Base-by-base conservation (phyloP, 2,329 filamentous ascomycete genomes). In the Hymenoscyphus fructigenus region DNA sequence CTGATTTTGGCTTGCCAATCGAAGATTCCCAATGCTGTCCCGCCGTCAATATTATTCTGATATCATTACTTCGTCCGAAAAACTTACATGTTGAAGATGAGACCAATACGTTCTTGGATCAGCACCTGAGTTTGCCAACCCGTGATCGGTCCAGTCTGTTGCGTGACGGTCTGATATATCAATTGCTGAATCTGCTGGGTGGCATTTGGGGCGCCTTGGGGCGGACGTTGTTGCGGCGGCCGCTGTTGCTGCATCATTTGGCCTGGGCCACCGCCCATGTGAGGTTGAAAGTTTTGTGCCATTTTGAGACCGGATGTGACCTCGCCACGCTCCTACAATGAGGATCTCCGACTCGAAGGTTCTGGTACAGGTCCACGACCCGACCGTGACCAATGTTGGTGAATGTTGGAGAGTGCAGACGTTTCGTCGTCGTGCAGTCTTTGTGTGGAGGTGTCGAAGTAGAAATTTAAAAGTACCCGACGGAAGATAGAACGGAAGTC, bases 31-130 rank as follows among this genome's bases (percentile, higher is more conserved):
- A 60, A 75, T 69, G 44, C 74, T 75, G 61, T 41, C 23, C 14
- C 10, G 36, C 10, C 5, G 36, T 36, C 57, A 50, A 23, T 17
- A n/a, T 14, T 36, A 7, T 36, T 20, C 15, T 28, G 29, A 50
- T 14, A 29, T 20, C 28, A 36, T 26, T 2, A 29, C n/a, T 44
- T 50, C 2, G 3, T 3, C 5, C 28, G 10, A 14, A n/a, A n/a
- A 36, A 71, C 74, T 71, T 66, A 76, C 74, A 75, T 68, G 57
- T 72, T 73, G n/a, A 71, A 71, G 38, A 75, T 71, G 58, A 73
- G 59, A 20, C 64, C 63, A 60, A 75, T 69, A 26, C 74, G 74
- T 59, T 75, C 74, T 60, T 71, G 68, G 14, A 71, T 64, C 44
- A 67, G 23, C 5, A 75, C 65, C 38, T 61, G 36, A 9, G 69